Evolutionary conservation across 257 asterid species (phyloP), one percentile per base, ranked within the genome.

Genomic region (Gentiana straminea): DNA sequence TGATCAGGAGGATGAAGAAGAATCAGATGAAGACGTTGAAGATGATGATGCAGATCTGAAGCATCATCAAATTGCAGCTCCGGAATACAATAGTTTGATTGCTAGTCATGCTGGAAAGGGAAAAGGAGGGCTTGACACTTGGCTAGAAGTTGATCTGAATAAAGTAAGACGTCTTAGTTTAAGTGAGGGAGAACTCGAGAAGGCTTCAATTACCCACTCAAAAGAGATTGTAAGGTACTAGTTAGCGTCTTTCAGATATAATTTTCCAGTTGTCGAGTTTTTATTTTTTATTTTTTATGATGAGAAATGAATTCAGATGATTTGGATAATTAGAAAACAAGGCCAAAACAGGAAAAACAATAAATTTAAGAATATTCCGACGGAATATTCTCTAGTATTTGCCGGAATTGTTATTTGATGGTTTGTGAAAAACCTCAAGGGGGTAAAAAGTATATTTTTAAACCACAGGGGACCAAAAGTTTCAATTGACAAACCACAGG

Each of bases 21-120:
- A 75, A 57, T 68, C 36, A 7, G 66, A 74, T 55, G 85, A 75
- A 44, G 75, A 81, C 36, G 79, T 68, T 54, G 75, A 68, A 45
- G 80, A 76, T 59, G 77, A 69, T 13, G 88, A 72, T 33, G 79
- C 68, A 45, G 81, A 73, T 67, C 58, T n/a, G 37, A 74, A 65
- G 59, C 46, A 62, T 58, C 67, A 67, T 32, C 74, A 66, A 15
- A 80, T 58, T 66, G 66, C 41, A 2, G 82, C 92, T 33, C 86
- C 93, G 12, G 84, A 77, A 52, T 89, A 86, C 55, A 86, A 70
- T 54, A 76, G 77, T 33, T 68, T 89, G 41, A 89, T 86, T 51
- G 86, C 88, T 49, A 79, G 84, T 67, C 91, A 71, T 54, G 95
- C 95, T 55, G 90, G 90, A 52, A 86, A 81, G 77, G 86, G 80